phyloP scores from a whole-genome alignment of 805 yeast genomes.

The Lipomyces lipofer region DNA sequence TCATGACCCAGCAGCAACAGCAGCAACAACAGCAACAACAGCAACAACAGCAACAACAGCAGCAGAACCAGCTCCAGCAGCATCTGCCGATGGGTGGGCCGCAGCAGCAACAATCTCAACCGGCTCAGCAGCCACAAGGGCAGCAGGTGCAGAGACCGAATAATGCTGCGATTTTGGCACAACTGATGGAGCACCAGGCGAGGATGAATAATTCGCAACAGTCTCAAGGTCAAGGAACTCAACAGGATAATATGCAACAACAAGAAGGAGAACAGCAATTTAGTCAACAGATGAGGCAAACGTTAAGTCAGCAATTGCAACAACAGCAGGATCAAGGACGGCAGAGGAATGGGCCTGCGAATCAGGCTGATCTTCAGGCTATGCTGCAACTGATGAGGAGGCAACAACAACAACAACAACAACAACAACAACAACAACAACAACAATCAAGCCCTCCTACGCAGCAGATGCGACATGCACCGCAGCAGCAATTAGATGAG shows the following conservation, averaged over 20 bases:
- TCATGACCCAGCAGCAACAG: conserved; percentile 22
- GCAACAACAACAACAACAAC: conserved; percentile 21
- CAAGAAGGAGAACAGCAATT: conserved; percentile 11
- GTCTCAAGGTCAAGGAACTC: background rate
- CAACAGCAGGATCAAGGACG: conserved; percentile 17
- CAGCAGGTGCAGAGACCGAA: background rate
- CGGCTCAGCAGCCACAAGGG: background rate
- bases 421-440: conserved; percentile 17
- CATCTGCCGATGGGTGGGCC: background rate
- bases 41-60: background rate
- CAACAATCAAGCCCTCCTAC: background rate
- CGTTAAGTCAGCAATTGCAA: conserved; percentile 6
- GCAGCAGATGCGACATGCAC: background rate
- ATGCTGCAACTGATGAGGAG: conserved; percentile 12
- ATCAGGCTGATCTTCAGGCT: conserved; percentile 24
- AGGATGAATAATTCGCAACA: background rate
- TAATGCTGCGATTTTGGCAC: conserved; percentile 10
- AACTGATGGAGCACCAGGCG: conserved; percentile 10
- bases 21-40: conserved; percentile 14
- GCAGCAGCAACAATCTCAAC: background rate
- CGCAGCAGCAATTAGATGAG: background rate
- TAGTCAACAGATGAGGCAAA: conserved; percentile 5
- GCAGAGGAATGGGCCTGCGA: conserved; percentile 5
- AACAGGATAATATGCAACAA: conserved; percentile 4
- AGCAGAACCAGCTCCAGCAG: background rate